These are phyloP conservation scores for Globisporangium megalacanthum DNA, from an alignment of 352 stramenopile species.

Conservation along the genomic window DNA sequence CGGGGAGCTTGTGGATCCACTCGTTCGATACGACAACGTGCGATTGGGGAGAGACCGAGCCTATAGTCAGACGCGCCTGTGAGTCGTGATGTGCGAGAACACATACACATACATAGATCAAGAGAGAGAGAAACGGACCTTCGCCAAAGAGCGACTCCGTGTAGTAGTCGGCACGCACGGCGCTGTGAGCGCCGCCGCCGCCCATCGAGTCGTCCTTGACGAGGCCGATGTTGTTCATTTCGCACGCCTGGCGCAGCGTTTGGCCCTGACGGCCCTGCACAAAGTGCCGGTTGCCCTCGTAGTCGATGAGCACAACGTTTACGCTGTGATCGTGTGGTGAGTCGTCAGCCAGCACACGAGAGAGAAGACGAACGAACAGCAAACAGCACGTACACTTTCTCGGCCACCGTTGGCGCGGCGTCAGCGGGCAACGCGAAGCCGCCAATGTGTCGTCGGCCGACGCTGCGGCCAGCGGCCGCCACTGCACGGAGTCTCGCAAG, in stretches of 20 bases:
- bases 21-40: constrained; percentile 87
- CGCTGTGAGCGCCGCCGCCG: constrained; percentile 64
- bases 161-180: constrained; percentile 69
- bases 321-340: constrained; percentile 29
- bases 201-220: constrained; percentile 86
- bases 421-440: constrained; percentile 31
- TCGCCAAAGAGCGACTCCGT: constrained; percentile 87
- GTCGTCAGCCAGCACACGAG: background rate
- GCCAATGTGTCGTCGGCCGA: constrained; percentile 45
- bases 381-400: constrained; percentile 45
- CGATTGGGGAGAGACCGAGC: constrained; percentile 72
- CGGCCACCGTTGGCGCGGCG: constrained; percentile 35
- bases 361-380: background rate
- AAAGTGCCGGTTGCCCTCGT: constrained; percentile 82
- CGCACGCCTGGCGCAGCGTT: constrained; percentile 77
- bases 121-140: constrained; percentile 17
- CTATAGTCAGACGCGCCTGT: constrained; percentile 1
- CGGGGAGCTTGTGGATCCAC: constrained; percentile 75
- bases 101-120: background rate
- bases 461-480: constrained; percentile 14
- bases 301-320: constrained; percentile 84
- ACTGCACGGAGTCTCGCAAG: constrained; percentile 30
- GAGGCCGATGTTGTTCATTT: constrained; percentile 66
- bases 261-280: constrained; percentile 76
- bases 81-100: background rate